Conservation (phyloP, 768 basidiomycete species). For the Russula ochroleuca region DNA sequence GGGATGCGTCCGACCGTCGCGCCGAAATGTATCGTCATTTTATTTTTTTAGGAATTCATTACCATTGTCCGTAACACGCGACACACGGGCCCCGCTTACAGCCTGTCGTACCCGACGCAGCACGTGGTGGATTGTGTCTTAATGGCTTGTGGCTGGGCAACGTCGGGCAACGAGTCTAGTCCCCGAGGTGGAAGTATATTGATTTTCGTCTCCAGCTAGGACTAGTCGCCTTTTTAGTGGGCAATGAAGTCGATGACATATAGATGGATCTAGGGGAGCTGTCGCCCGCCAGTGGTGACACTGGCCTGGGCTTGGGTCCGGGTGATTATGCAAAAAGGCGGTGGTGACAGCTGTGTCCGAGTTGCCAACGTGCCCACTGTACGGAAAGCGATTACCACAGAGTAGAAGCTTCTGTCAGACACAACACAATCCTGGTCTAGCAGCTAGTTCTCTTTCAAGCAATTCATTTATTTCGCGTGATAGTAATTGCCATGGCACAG, state of each 20-base stretch:
- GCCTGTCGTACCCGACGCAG: background rate
- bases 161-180: background rate
- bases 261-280: too few relatives aligned
- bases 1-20: background rate
- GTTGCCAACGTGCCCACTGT: too few relatives aligned
- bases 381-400: background rate
- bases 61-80: background rate
- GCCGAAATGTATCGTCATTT: background rate
- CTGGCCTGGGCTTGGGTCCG: too few relatives aligned
- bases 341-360: too few relatives aligned
- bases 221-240: background rate
- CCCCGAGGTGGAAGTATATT: background rate
- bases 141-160: background rate
- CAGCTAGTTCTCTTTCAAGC: background rate
- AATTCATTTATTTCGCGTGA: background rate
- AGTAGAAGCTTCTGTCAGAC: conserved; percentile 9
- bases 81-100: background rate
- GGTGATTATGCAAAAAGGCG: too few relatives aligned
- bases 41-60: background rate
- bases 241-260: too few relatives aligned
- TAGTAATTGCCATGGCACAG: background rate
- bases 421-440: background rate
- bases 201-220: background rate
- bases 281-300: too few relatives aligned
- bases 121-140: background rate